These are phyloP conservation scores for Aureobasidium sp. DNA, from an alignment of 2,329 filamentous ascomycete genomes.

Conservation along the genomic window DNA sequence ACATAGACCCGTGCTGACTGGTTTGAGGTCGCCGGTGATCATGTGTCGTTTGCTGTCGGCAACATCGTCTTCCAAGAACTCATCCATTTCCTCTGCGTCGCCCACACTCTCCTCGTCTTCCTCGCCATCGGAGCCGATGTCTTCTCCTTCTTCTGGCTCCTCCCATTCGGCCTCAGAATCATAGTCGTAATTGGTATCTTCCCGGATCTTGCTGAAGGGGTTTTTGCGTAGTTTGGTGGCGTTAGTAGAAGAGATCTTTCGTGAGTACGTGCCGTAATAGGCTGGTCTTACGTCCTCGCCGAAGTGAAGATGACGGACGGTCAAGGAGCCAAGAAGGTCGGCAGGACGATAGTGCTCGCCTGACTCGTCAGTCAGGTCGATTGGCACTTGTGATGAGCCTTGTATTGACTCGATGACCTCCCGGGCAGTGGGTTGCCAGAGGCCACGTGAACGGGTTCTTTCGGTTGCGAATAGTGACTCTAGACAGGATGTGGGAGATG, in stretches of 20 bases:
- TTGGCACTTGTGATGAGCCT: slow-evolving; percentile 33
- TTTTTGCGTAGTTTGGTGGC: slow-evolving; percentile 44
- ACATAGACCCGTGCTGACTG: slow-evolving; percentile 71
- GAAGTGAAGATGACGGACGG: slow-evolving; percentile 58
- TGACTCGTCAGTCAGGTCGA: slow-evolving; percentile 37
- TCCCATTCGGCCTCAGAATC: slow-evolving; percentile 82
- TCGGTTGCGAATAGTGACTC: neutral
- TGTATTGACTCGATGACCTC: slow-evolving; percentile 40
- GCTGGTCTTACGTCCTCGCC: slow-evolving; percentile 56
- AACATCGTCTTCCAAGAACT: slow-evolving; percentile 73
- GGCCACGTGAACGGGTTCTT: slow-evolving; percentile 7
- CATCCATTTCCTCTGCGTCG: slow-evolving; percentile 80
- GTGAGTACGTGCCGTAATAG: slow-evolving; percentile 68
- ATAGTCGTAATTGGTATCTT: slow-evolving; percentile 68
- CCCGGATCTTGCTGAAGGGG: slow-evolving; percentile 50
- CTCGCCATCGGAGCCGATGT: slow-evolving; percentile 57
- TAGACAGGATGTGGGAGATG: neutral
- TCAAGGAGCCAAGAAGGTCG: slow-evolving; percentile 46
- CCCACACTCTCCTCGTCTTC: slow-evolving; percentile 64
- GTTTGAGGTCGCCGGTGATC: slow-evolving; percentile 62
- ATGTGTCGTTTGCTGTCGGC: slow-evolving; percentile 49
- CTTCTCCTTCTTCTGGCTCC: slow-evolving; percentile 65
- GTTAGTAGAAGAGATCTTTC: slow-evolving; percentile 42
- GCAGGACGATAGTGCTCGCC: slow-evolving; percentile 28
- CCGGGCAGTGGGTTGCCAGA: slow-evolving; percentile 21